phyloP scores from a whole-genome alignment of 257 asterid genomes.

The Cordia subcordata region DNA sequence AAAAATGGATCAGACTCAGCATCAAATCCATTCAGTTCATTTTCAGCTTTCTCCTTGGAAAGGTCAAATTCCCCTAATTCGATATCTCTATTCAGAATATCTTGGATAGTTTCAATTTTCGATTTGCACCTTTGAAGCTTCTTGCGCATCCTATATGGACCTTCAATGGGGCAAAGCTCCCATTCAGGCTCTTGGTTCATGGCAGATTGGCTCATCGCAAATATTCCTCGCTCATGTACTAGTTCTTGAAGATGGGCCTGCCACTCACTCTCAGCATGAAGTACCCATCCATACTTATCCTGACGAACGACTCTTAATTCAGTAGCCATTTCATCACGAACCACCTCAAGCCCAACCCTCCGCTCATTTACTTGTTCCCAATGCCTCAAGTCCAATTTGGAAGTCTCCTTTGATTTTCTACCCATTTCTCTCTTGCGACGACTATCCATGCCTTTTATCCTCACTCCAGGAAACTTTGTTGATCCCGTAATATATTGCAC shows the following conservation, averaged over 20 bases:
- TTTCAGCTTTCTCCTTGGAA: constrained; percentile 64
- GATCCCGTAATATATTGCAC: constrained; percentile 85
- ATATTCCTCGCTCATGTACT: constrained; percentile 95
- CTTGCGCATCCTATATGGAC: constrained; percentile 97
- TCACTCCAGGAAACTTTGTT: constrained; percentile 87
- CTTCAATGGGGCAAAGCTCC: constrained; percentile 99
- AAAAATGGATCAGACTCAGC: constrained; percentile 46
- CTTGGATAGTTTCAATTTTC: constrained; percentile 66
- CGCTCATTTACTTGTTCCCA: constrained; percentile 98
- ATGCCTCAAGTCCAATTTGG: constrained; percentile 68
- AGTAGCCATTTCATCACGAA: constrained; percentile 94
- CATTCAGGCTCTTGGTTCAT: constrained; percentile 65
- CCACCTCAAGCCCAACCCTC: constrained; percentile 85
- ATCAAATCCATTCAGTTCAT: constrained; percentile 47
- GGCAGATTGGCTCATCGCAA: constrained; percentile 56
- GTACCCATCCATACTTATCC: constrained; percentile 99
- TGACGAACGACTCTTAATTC: constrained; percentile 95
- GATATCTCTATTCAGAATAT: constrained; percentile 58
- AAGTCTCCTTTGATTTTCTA: constrained; percentile 60
- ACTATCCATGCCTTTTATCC: constrained; percentile 90
- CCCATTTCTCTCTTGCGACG: constrained; percentile 91
- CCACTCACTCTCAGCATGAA: constrained; percentile 99
- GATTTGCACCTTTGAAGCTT: constrained; percentile 81
- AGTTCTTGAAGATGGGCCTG: constrained; percentile 90
- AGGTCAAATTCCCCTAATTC: constrained; percentile 55